These are phyloP conservation scores for Trichoderma sp. DNA, from an alignment of 2,329 filamentous ascomycete species.

Conservation along the genomic window DNA sequence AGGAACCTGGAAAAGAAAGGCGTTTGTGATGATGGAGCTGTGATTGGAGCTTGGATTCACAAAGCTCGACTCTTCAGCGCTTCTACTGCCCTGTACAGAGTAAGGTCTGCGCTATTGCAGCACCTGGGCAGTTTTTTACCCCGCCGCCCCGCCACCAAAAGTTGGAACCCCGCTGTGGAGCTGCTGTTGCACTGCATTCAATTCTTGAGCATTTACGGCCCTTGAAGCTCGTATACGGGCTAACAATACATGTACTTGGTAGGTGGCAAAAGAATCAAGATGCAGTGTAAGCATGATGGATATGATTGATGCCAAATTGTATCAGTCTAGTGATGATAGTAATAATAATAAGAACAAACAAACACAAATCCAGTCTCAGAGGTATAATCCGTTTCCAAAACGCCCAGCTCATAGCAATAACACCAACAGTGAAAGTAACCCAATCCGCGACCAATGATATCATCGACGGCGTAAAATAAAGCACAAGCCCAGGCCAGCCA, in stretches of 20 bases:
- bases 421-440: no score
- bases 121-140: slow-evolving; percentile 3
- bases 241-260: no score
- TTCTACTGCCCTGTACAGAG: neutral
- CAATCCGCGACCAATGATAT: neutral
- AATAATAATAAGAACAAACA: neutral
- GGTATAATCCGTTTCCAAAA: neutral
- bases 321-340: neutral
- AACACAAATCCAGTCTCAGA: neutral
- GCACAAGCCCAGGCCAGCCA: neutral
- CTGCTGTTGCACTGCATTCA: neutral
- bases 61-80: neutral
- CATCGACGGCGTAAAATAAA: neutral
- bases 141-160: slow-evolving; percentile 13
- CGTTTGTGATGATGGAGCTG: slow-evolving; percentile 1
- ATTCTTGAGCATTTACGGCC: neutral
- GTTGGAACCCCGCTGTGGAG: slow-evolving; percentile 18
- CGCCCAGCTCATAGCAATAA: neutral
- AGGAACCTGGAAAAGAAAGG: neutral
- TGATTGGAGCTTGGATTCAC: slow-evolving; percentile 3
- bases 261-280: neutral
- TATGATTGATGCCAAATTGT: neutral
- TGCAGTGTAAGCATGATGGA: neutral
- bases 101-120: neutral
- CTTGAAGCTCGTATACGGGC: neutral